Percentiles rank a stretch among this genome's conserved stretches.
These are phyloP conservation scores for Symbiotaphrina buchneri DNA, from an alignment of 495 filamentous ascomycete genomes.

Conservation along the genomic window DNA sequence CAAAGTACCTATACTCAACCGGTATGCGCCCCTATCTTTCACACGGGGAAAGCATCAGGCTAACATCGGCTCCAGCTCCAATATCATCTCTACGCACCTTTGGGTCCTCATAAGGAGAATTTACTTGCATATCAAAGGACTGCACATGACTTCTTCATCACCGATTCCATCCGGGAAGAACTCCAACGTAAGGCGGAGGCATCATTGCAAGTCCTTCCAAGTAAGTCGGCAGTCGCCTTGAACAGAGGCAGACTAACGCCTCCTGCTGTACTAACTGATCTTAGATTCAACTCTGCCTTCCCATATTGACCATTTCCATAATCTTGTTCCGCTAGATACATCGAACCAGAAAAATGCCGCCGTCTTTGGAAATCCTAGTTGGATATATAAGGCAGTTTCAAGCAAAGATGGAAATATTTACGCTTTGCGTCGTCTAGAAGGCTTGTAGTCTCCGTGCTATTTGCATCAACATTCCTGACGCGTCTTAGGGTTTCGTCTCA, in stretches of 20 bases:
- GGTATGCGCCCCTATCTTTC: constrained; percentile 18
- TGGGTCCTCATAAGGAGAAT: constrained; percentile 61
- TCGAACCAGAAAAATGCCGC: constrained; percentile 51
- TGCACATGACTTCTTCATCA: constrained; percentile 76
- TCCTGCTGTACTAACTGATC: not conserved
- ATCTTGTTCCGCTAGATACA: constrained; percentile 73
- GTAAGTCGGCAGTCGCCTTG: constrained; percentile 32
- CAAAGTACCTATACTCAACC: constrained; percentile 40
- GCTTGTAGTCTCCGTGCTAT: constrained; percentile 4
- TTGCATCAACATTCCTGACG: constrained; percentile 2
- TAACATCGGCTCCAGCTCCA: constrained; percentile 29
- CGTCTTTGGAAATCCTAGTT: constrained; percentile 67
- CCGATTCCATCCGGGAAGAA: constrained; percentile 64
- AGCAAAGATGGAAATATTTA: constrained; percentile 70
- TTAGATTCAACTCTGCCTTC: constrained; percentile 45
- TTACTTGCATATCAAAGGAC: constrained; percentile 61
- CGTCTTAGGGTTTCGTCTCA: constrained; percentile 44
- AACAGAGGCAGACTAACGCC: too few species aligned
- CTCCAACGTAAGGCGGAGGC: constrained; percentile 77
- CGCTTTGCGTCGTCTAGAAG: constrained; percentile 68
- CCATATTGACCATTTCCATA: constrained; percentile 67
- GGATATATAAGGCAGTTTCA: constrained; percentile 90
- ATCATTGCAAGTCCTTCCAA: constrained; percentile 61
- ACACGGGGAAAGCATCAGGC: not conserved
- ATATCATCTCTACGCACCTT: constrained; percentile 83